These are phyloP conservation scores for Coemansia sp. DNA, from an alignment of 371 early-diverging fungal genomes.

Conservation along the genomic window DNA sequence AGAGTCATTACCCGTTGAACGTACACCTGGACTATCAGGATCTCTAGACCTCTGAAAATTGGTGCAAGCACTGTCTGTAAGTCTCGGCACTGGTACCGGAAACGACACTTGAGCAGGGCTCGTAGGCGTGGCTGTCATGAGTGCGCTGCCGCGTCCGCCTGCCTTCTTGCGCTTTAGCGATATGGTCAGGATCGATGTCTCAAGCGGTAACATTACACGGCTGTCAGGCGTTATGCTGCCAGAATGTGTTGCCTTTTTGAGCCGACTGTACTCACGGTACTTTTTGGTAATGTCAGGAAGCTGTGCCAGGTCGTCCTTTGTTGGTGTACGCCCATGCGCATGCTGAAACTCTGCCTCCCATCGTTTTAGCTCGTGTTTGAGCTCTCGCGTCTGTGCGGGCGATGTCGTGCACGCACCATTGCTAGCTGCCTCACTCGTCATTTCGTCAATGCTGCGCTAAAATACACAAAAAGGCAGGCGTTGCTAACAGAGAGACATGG, in stretches of 20 bases:
- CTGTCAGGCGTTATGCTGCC: constrained; percentile 1
- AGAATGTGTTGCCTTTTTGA: constrained; percentile 15
- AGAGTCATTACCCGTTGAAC: neutral
- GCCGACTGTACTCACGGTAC: constrained; percentile 37
- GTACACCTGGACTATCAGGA: neutral
- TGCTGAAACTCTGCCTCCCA: constrained; percentile 55
- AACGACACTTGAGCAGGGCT: neutral
- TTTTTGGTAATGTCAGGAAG: constrained; percentile 33
- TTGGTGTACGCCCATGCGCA: constrained; percentile 50
- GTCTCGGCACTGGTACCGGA: neutral
- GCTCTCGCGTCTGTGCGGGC: constrained; percentile 15
- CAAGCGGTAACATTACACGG: constrained; percentile 18
- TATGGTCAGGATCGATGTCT: constrained; percentile 20
- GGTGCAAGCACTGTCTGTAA: neutral
- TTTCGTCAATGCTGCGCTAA: constrained; percentile 1
- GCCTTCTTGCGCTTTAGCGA: constrained; percentile 36
- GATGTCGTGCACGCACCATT: neutral
- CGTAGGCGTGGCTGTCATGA: neutral
- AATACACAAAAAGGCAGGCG: neutral
- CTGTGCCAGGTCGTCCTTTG: constrained; percentile 47
- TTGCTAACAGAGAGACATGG: neutral
- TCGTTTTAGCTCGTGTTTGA: constrained; percentile 53
- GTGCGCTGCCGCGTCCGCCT: neutral
- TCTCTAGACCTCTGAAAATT: neutral
- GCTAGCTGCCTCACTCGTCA: neutral